A percentile compares a stretch with the other conserved stretches of the same genome.
Evolutionary conservation across 83 land plant genomes (phyloP).

Genomic region (Picea abies): DNA sequence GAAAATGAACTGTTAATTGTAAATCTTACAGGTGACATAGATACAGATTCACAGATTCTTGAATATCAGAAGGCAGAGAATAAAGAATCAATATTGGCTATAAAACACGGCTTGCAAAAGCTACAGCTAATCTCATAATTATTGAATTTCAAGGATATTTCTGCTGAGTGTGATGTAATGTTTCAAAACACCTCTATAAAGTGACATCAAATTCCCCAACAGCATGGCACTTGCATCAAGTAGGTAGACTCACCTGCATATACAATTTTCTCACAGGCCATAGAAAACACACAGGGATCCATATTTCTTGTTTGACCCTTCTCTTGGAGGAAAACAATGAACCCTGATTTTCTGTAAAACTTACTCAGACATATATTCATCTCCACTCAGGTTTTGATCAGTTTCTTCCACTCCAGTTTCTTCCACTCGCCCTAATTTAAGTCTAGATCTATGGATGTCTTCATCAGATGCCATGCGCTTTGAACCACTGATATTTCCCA

Average conservation of each 20-base stretch:
- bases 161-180: no score
- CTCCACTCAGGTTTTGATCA: neutral
- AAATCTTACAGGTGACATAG: no score
- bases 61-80: no score
- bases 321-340: neutral
- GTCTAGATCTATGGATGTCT: conserved; percentile 5
- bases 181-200: no score
- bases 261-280: neutral
- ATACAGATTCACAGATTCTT: no score
- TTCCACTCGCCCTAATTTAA: neutral
- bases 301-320: neutral
- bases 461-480: conserved; percentile 4
- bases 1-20: no score
- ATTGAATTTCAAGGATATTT: no score
- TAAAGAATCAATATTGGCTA: no score
- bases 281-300: neutral
- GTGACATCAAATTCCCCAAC: neutral
- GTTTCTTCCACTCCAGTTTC: neutral
- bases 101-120: no score
- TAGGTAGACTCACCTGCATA: neutral
- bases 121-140: no score
- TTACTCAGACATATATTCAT: neutral
- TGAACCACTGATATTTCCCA: conserved; percentile 5
- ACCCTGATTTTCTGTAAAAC: neutral
- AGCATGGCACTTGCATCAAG: neutral